Evolutionary conservation across 805 yeast species (phyloP).

Genomic region (Spencermartinsiella europaea): DNA sequence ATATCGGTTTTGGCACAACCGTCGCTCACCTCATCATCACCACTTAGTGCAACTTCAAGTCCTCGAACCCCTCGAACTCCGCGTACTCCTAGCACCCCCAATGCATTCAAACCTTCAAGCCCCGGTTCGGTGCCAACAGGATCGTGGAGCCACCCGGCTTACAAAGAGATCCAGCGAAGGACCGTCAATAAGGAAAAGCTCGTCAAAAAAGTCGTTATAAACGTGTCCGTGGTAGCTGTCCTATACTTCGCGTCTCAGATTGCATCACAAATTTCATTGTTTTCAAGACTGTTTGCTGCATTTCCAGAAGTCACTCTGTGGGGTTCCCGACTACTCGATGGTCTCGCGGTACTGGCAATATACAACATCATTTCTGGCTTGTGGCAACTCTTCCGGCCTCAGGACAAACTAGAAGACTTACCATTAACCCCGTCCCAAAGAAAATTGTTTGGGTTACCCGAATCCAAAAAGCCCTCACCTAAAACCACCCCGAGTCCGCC

Average conservation of each 20-base stretch:
- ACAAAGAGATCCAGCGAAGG: constrained; percentile 29
- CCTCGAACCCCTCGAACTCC: constrained; percentile 1
- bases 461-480: constrained; percentile 17
- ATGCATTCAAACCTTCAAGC: constrained; percentile 15
- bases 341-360: constrained; percentile 14
- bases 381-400: constrained; percentile 10
- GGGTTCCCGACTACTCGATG: not conserved
- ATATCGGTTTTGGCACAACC: not conserved
- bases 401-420: constrained; percentile 24
- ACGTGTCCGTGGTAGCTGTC: constrained; percentile 27
- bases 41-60: not conserved
- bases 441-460: constrained; percentile 28
- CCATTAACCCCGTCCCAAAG: constrained; percentile 25
- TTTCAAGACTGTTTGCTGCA: too few relatives aligned
- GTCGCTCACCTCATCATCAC: not conserved
- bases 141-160: constrained; percentile 23
- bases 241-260: not conserved
- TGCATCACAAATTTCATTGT: too few relatives aligned
- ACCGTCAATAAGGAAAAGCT: constrained; percentile 40
- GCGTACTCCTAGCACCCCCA: constrained; percentile 10
- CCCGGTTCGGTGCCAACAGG: constrained; percentile 22
- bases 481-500: constrained; percentile 24
- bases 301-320: too few relatives aligned
- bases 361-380: constrained; percentile 18
- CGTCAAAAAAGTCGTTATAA: constrained; percentile 32